Base-by-base conservation (phyloP, 352 stramenopile genomes). In the Pilasporangium apinafurcum region DNA sequence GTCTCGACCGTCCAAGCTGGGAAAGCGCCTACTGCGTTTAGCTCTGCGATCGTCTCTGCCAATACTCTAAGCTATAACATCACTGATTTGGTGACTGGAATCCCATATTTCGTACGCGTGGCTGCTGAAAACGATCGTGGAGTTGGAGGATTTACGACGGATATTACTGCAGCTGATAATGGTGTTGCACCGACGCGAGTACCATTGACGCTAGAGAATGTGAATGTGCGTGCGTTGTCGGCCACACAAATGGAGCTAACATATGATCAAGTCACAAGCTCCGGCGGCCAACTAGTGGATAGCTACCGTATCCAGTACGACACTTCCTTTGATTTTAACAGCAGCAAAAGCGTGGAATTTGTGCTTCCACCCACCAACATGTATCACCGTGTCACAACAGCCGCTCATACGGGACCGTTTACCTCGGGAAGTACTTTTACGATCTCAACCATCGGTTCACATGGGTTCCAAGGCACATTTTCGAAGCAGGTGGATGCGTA, bases 101-200 rank as follows among this genome's bases (percentile, higher is more conserved):
- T 55, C 10, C 38, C 53, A 9, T 96, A 96, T 59, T 86, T 72
- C 28, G 79, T 89, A 6, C 73, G 85, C 13, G 77, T 98, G 5
- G 66, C 73, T 25, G 86, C 86, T 8, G 51, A 59, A 8, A 97
- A 95, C 43, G 86, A 95, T 46, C 69, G 70, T 32, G 89, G 92
- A 6, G 63, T 69, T 24, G 85, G 90, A 1, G 68, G 56, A 1
- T 96, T 90, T 26, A 72, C 66, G 2, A 65, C 42, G 22, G 56
- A 53, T 6, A 45, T 33, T 5, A 52, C 41, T 4, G 40, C 35
- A 17, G 43, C 52, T 14, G 40, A 35, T 14, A 42, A 28, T 13
- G 54, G 60, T 1, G 20, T 77, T 1, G 62, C 67, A 14, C 75
- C 78, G 2, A 86, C 78, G 14, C 61, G 77, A 14, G 35, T 64